phyloP scores from a whole-genome alignment of 2,329 filamentous ascomycete species.

The Eutypella sp. region DNA sequence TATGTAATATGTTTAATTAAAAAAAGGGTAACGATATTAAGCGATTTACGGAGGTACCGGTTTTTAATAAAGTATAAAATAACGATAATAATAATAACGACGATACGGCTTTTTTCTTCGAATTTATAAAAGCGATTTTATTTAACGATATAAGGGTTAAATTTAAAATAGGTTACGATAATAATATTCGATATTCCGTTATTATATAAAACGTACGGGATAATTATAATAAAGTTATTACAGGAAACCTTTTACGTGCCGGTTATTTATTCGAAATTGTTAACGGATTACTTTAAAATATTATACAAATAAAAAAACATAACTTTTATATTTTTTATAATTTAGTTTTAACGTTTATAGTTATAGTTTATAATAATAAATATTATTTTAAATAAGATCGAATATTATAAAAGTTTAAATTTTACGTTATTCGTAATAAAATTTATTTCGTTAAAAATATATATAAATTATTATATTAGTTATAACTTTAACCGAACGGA shows the following conservation, averaged over 20 bases:
- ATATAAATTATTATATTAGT: neutral
- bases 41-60: neutral
- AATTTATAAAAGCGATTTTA: neutral
- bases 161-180: too few relatives aligned
- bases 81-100: neutral
- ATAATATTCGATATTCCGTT: neutral
- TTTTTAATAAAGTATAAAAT: neutral
- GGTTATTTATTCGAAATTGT: too few relatives aligned
- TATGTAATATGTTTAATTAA: neutral
- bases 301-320: neutral
- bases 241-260: too few relatives aligned
- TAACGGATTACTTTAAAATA: neutral
- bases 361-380: neutral
- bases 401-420: neutral
- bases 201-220: neutral
- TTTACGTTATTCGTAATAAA: neutral
- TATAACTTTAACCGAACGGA: neutral
- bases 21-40: neutral
- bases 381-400: neutral
- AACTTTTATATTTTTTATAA: neutral
- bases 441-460: neutral
- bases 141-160: too few relatives aligned
- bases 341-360: neutral
- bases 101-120: too few relatives aligned
- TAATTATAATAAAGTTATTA: neutral